These are phyloP conservation scores for Naematelia encephala DNA, from an alignment of 768 basidiomycete species.

Conservation along the genomic window DNA sequence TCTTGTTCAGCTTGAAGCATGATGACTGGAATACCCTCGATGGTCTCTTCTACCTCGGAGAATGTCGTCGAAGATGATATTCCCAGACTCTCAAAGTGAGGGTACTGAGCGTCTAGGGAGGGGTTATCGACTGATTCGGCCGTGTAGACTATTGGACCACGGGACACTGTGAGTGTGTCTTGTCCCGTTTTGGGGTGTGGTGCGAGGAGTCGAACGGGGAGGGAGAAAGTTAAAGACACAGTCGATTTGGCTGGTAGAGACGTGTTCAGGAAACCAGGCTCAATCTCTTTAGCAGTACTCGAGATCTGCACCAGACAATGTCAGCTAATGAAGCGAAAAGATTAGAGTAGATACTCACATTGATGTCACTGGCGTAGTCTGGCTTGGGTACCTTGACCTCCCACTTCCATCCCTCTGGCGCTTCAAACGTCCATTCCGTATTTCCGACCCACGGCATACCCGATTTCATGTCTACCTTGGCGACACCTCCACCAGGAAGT, in stretches of 20 bases:
- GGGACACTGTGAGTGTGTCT: slow-evolving; percentile 27
- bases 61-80: slow-evolving; percentile 18
- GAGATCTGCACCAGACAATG: neutral
- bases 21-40: slow-evolving; percentile 22
- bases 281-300: neutral
- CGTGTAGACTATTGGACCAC: slow-evolving; percentile 37
- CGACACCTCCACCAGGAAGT: slow-evolving; percentile 16
- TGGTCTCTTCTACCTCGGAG: slow-evolving; percentile 6
- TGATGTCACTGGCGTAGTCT: slow-evolving; percentile 23
- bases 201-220: slow-evolving; percentile 26
- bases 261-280: neutral
- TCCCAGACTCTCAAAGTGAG: slow-evolving; percentile 32
- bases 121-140: slow-evolving; percentile 33
- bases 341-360: slow-evolving; percentile 12
- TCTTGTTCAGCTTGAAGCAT: slow-evolving; percentile 2
- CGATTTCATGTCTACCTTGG: slow-evolving; percentile 20
- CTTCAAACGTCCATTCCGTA: slow-evolving; percentile 9
- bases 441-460: slow-evolving; percentile 31
- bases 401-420: slow-evolving; percentile 29
- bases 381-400: slow-evolving; percentile 21
- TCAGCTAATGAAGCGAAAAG: neutral
- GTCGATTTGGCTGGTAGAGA: neutral
- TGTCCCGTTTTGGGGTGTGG: slow-evolving; percentile 24
- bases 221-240: slow-evolving; percentile 9
- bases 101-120: slow-evolving; percentile 15